Base-by-base conservation (phyloP, 2,329 filamentous ascomycete genomes). In the Fusarium concolor region DNA sequence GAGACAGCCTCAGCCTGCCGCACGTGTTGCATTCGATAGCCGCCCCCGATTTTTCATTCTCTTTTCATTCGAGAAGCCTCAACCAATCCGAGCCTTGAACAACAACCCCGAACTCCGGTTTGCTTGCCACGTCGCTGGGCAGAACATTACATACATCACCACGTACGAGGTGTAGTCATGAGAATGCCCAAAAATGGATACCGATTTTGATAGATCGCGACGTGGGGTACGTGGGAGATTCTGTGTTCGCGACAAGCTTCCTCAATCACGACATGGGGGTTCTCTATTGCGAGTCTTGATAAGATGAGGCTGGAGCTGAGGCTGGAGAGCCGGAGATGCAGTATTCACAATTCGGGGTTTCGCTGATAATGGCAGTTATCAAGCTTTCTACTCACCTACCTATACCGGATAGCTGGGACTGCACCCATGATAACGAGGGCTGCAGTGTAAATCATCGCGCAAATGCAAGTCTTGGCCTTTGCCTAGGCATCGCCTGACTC, bases 181-280 rank as follows among this genome's bases (percentile, higher is more conserved):
- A 39, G 45, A 57, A 62, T 59, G 39, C 18, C 41, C 47, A 58
- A 28, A 61, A 47, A 59, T 50, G 52, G 65, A 56, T 44, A 62
- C 58, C 44, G 49, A 58, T 44, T 12, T 50, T 37, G 26, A 38
- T 37, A 67, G 31, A 56, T 67, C 44, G 20, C 41, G 43, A 54
- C 70, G 70, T 69, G 70, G 65, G 65, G 70, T 72, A 47, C 52
- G 62, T 47, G 56, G 38, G 39, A 51, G 35, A 49, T 33, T 5
- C 12, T 24, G 18, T n/a, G n/a, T n/a, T n/a, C n/a, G n/a, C n/a
- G n/a, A n/a, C n/a, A n/a, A 49, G 31, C 33, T 35, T 38, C 41
- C n/a, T 38, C 31, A 45, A 20, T 52, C 51, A 39, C 47, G 10
- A 22, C 47, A 61, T 63, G 56, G 60, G 60, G 56, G 60, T 54